Evolutionary conservation across 108 stramenopile species (phyloP).

Genomic region (Epithemia pelagica): DNA sequence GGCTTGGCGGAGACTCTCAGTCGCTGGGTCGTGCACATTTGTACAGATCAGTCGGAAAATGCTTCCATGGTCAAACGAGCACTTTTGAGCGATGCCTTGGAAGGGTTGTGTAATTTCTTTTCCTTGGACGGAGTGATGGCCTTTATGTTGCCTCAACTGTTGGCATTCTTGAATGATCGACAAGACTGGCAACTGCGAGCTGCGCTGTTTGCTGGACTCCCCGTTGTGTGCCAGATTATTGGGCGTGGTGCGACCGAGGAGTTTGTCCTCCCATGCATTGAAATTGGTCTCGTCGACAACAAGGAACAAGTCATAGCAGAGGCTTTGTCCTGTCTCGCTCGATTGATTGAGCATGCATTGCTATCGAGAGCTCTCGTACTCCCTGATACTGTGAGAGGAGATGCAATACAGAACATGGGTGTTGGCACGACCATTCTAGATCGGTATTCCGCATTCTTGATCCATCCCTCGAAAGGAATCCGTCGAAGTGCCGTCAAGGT

Average conservation of each 20-base stretch:
- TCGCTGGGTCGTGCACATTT: slow-evolving; percentile 80
- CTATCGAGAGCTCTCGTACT: slow-evolving; percentile 50
- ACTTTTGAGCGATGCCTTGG: slow-evolving; percentile 61
- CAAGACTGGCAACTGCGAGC: slow-evolving; percentile 90
- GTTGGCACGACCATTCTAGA: slow-evolving; percentile 36
- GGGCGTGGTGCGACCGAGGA: slow-evolving; percentile 88
- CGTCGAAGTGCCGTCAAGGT: slow-evolving; percentile 36
- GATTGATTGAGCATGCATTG: slow-evolving; percentile 55
- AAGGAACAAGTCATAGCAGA: slow-evolving; percentile 76
- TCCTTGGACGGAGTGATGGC: slow-evolving; percentile 78
- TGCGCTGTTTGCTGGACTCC: slow-evolving; percentile 82
- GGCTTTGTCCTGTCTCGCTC: slow-evolving; percentile 59
- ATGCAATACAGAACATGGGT: neutral
- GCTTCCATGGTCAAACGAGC: slow-evolving; percentile 80
- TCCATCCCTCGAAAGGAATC: slow-evolving; percentile 60
- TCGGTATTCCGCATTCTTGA: slow-evolving; percentile 62
- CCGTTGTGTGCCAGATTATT: slow-evolving; percentile 83
- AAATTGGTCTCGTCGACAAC: slow-evolving; percentile 86
- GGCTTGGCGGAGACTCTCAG: slow-evolving; percentile 75
- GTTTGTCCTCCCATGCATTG: slow-evolving; percentile 92
- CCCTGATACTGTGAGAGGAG: slow-evolving; percentile 11
- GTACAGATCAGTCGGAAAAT: slow-evolving; percentile 79
- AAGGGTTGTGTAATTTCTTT: slow-evolving; percentile 89
- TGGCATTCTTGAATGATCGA: slow-evolving; percentile 91
- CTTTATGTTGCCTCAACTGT: slow-evolving; percentile 85